Evolutionary conservation across 352 stramenopile species (phyloP), one percentile per base, ranked within the genome.

Genomic region (Globisporangium cylindrosporum): DNA sequence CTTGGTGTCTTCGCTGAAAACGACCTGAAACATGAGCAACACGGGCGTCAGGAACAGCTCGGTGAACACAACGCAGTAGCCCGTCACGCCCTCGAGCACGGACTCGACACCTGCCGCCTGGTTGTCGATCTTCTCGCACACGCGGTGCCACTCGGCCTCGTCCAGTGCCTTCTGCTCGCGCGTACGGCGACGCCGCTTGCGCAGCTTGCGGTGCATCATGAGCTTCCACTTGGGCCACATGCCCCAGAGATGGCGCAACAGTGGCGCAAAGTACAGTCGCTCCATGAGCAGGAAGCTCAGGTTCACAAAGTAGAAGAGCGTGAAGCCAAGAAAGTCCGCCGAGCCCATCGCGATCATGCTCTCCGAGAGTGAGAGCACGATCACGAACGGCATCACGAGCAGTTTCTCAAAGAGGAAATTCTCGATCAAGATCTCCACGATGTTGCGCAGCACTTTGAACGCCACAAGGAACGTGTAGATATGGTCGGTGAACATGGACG

Each of bases 121-220:
- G 18, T 98, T 82, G 67, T 98, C 93, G 58, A 99, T 98, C 43
- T 95, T 82, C 68, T 99, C 96, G 70, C 98, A 98, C 1, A 99
- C 82, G 32, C 88, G 86, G 15, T 89, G 86, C 92, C 93, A 98
- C 73, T 96, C 91, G 4, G 85, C 78, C 69, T 99, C 95, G 57
- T 98, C 92, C 56, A 83, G 67, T 4, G 93, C 89, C 68, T 98
- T 98, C 69, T 99, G 88, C 69, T 98, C 92, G 12, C 90, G 84
- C 51, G 95, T 94, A 69, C 94, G 84, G 9, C 79, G 76, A 18
- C 88, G 80, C 66, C 82, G 70, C 72, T 93, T 86, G 70, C 74
- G 81, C 25, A 97, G 80, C 64, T 79, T 91, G 34, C 92, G 86
- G 14, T 80, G 78, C 32, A 98, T 59, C 62, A 93, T 84, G 62